These are phyloP conservation scores for Kluyveromyces siamensis DNA, from an alignment of 805 yeast species.

Conservation along the genomic window DNA sequence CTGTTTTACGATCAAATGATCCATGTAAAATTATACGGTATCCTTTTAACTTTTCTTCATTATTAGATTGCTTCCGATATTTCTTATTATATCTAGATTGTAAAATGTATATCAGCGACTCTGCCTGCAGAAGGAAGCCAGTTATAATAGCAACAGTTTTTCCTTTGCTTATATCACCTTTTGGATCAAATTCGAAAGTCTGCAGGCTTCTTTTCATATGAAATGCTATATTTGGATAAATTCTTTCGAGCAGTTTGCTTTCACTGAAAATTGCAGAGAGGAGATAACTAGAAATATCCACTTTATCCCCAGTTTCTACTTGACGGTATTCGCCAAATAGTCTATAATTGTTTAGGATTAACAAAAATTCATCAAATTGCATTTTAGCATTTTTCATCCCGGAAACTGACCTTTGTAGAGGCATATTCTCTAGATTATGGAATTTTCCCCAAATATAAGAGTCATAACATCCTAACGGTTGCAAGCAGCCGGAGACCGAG, in stretches of 20 bases:
- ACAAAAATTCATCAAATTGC: conserved; percentile 14
- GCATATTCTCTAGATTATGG: conserved; percentile 5
- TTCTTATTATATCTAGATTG: too few species aligned
- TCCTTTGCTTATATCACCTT: background rate
- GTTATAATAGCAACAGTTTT: background rate
- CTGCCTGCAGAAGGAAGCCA: background rate
- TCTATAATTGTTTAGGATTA: conserved; percentile 7
- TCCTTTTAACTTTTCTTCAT: too few species aligned
- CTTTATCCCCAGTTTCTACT: conserved; percentile 8
- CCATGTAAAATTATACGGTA: too few species aligned
- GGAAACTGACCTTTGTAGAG: conserved; percentile 5
- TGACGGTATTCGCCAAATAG: conserved; percentile 8
- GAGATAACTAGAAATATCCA: conserved; percentile 5
- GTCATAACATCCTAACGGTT: conserved; percentile 10
- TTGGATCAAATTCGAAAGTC: background rate
- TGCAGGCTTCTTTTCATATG: conserved; percentile 2
- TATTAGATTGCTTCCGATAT: too few species aligned
- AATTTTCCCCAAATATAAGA: conserved; percentile 12
- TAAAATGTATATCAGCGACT: background rate
- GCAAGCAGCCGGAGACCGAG: background rate
- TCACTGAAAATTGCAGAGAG: conserved; percentile 9
- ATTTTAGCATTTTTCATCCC: conserved; percentile 9
- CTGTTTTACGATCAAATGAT: too few species aligned
- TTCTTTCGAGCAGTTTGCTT: conserved; percentile 8
- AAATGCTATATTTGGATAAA: conserved; percentile 15